Evolutionary conservation across 441 rosid genomes (phyloP), one percentile per base, ranked within the genome.

Genomic region (Brassica hybrid): DNA sequence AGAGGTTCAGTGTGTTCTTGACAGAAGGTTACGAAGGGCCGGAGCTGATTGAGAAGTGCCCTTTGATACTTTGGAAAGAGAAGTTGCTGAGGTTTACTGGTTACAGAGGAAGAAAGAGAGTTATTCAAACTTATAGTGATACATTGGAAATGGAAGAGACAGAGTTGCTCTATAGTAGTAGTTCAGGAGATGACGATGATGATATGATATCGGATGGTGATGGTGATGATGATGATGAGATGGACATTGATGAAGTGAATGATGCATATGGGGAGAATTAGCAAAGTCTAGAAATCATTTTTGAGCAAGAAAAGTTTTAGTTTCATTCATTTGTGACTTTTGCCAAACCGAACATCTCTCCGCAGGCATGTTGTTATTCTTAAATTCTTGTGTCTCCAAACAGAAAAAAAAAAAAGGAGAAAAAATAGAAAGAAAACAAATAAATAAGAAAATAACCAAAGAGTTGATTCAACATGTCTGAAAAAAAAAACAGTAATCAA

Each of bases 1-100:
- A 92, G 84, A 88, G 96, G 73, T 90, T 94, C 73, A 90, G 96
- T 65, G 98, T 87, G 76, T 94, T 90, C 81, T 82, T 94, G 76
- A 92, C 90, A 16, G 97, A 90, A 85, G 94, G 85, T 65, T 90
- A 90, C 66, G 85, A 94, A 54, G 92, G 92, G 11, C 73, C 84
- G 2, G 91, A 90, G 76, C 88, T 94, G 78, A 83, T 89, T 71
- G 88, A 85, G 76, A 94, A 90, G 65, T 76, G 86, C 19, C 89
- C 91, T 54, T 79, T 88, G 83, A 83, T 89, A 57, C 73, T 82
- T 25, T 94, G 97, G 96, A 94, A 84, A 83, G 97, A 92, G 80
- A 94, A 88, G 76, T 83, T 92, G 76, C 82, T 85, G 58, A 78
- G 83, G 17, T 83, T 84, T 66, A 81, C 84, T 8, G 96, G 97